Percentiles rank a stretch among this genome's conserved stretches.
These are phyloP conservation scores for Auxenochlorella pyrenoidosa DNA, from an alignment of 139 green algal genomes.

Conservation along the genomic window DNA sequence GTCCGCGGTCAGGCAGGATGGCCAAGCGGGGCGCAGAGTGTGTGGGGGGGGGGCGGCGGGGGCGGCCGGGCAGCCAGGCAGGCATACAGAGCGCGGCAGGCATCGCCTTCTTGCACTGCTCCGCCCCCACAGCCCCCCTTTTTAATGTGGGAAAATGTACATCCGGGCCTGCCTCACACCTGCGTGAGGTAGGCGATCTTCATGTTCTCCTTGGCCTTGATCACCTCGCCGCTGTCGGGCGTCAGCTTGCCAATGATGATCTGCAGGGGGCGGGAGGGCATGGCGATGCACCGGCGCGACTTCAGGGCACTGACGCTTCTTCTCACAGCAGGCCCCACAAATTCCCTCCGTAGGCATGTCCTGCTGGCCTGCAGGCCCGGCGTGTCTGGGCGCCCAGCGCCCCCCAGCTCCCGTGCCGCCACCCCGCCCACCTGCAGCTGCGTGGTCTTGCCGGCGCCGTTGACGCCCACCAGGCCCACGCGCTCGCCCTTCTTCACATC, in stretches of 20 bases:
- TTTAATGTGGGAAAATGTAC: no score
- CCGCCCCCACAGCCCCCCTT: no score
- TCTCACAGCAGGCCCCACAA: no score
- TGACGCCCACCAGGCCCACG: conserved; percentile 98
- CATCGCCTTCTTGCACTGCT: no score
- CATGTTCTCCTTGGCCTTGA: conserved; percentile 86
- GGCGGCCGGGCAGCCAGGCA: not conserved
- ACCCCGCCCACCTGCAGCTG: conserved; percentile 78
- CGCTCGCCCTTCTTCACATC: conserved; percentile 97
- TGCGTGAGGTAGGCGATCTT: conserved; percentile 95
- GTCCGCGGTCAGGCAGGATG: not conserved
- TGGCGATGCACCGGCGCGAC: no score
- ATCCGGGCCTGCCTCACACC: conserved; percentile 14
- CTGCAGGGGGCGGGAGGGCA: conserved; percentile 66
- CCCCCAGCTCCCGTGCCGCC: no score
- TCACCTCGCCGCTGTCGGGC: conserved; percentile 89
- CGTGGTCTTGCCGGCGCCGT: conserved; percentile 98
- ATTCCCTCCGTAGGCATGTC: no score
- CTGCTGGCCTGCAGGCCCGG: not conserved
- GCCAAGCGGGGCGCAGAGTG: not conserved
- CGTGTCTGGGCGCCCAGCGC: not conserved
- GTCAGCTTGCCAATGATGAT: conserved; percentile 93
- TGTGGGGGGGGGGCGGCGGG: not conserved
- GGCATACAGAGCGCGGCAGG: no score
- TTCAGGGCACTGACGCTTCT: no score